Percentiles rank a stretch among this genome's conserved stretches.
These are phyloP conservation scores for Truncatella angustata DNA, from an alignment of 2,329 filamentous ascomycete genomes.

Conservation along the genomic window DNA sequence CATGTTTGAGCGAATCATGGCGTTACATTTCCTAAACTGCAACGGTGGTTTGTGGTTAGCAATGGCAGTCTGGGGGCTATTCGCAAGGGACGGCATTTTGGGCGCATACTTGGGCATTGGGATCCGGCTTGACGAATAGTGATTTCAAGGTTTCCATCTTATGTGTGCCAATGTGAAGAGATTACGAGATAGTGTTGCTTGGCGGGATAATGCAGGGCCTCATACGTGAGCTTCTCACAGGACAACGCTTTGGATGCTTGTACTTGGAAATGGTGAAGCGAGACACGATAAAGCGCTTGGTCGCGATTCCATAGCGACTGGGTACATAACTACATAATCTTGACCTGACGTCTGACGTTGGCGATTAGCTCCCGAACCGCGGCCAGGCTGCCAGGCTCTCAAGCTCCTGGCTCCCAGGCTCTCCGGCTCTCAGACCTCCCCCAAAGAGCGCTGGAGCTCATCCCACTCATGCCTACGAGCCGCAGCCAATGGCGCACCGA, in stretches of 20 bases:
- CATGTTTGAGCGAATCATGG: slow-evolving; percentile 82
- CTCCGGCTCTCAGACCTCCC: too few species aligned
- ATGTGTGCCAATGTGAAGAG: slow-evolving; percentile 10
- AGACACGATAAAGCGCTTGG: background rate
- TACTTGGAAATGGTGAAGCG: background rate
- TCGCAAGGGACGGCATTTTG: slow-evolving; percentile 1
- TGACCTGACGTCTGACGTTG: slow-evolving; percentile 9
- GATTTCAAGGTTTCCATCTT: slow-evolving; percentile 83
- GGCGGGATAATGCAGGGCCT: background rate
- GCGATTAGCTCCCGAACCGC: background rate
- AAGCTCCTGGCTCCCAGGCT: background rate
- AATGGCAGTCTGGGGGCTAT: background rate
- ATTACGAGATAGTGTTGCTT: background rate
- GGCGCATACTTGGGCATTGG: slow-evolving; percentile 77
- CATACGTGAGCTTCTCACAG: too few species aligned
- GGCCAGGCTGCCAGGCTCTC: background rate
- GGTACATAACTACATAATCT: too few species aligned
- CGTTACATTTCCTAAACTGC: slow-evolving; percentile 93
- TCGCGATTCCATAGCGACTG: background rate
- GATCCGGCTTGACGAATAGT: slow-evolving; percentile 89
- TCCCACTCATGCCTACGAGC: background rate
- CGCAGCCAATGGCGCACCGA: background rate
- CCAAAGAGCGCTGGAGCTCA: background rate
- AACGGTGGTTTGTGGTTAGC: background rate
- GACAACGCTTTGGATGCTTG: background rate